A percentile compares a stretch with the other conserved stretches of the same genome.
These are phyloP conservation scores for Penicillium janthinellum DNA, from an alignment of 2,329 filamentous ascomycete genomes.

Conservation along the genomic window DNA sequence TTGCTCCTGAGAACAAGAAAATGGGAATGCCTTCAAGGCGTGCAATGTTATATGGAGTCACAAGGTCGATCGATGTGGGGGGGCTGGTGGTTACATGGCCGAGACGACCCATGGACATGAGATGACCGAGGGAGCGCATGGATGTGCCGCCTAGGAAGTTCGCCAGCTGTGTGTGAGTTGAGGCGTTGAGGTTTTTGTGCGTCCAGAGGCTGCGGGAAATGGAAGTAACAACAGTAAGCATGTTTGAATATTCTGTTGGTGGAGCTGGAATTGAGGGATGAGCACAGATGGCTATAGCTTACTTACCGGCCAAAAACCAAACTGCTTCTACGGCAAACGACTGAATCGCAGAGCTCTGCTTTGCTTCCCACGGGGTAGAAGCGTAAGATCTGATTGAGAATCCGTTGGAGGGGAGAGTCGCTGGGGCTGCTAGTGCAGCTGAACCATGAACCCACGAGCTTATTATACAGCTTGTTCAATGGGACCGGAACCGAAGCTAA, in stretches of 20 bases:
- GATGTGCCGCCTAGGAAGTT: conserved; percentile 3
- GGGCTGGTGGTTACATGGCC: background rate
- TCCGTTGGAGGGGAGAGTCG: conserved; percentile 15
- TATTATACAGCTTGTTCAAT: conserved; percentile 5
- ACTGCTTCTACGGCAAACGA: conserved; percentile 35
- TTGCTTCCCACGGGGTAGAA: conserved; percentile 36
- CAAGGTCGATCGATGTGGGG: conserved; percentile 5
- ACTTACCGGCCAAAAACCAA: conserved; percentile 36
- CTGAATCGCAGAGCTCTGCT: conserved; percentile 36
- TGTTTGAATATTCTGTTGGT: conserved; percentile 1
- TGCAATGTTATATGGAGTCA: conserved; percentile 16
- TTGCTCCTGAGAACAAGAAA: conserved; percentile 26
- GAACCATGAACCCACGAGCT: conserved; percentile 20
- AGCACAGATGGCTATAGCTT: conserved; percentile 1
- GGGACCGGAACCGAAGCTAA: conserved; percentile 8
- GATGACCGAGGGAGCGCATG: conserved; percentile 1
- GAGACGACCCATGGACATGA: conserved; percentile 1
- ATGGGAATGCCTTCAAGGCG: conserved; percentile 26
- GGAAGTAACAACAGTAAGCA: conserved; percentile 3
- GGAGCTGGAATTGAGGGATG: conserved; percentile 2
- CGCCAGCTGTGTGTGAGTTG: background rate
- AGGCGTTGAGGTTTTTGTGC: conserved; percentile 37
- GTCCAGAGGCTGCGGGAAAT: conserved; percentile 30
- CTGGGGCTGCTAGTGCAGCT: conserved; percentile 5
- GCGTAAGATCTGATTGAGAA: conserved; percentile 28